phyloP scores from a whole-genome alignment of 1,139 yeast species.

The Pichia sp. region DNA sequence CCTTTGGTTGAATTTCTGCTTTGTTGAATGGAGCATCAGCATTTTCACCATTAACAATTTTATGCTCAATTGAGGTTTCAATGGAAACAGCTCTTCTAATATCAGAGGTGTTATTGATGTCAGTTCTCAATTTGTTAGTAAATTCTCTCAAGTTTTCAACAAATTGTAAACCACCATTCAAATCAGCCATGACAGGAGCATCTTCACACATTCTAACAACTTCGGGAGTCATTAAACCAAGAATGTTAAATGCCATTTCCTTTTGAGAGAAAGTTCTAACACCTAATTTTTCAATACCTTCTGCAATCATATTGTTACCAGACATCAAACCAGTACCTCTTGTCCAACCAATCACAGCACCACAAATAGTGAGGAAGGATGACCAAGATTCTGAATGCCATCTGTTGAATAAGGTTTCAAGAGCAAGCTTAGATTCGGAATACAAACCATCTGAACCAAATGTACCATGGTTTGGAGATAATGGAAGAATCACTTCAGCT shows the following conservation, averaged over 20 bases:
- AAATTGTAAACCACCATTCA: slow-evolving; percentile 97
- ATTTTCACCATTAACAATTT: slow-evolving; percentile 80
- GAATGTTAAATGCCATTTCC: slow-evolving; percentile 97
- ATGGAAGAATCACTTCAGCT: slow-evolving; percentile 92
- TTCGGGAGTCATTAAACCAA: slow-evolving; percentile 87
- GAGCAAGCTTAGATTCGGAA: slow-evolving; percentile 91
- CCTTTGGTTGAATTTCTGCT: slow-evolving; percentile 79
- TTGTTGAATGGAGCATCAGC: slow-evolving; percentile 82
- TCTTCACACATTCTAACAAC: slow-evolving; percentile 84
- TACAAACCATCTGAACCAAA: slow-evolving; percentile 97
- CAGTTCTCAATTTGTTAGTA: slow-evolving; percentile 73
- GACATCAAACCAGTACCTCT: slow-evolving; percentile 99
- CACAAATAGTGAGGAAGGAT: slow-evolving; percentile 88
- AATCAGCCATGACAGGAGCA: slow-evolving; percentile 93
- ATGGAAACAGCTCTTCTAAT: slow-evolving; percentile 92
- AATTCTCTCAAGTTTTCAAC: slow-evolving; percentile 86
- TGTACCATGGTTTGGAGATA: slow-evolving; percentile 98
- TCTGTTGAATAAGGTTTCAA: slow-evolving; percentile 95
- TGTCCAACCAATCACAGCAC: slow-evolving; percentile 99
- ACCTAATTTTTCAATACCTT: slow-evolving; percentile 91
- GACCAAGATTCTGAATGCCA: slow-evolving; percentile 99
- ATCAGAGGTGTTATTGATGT: slow-evolving; percentile 79
- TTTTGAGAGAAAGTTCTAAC: slow-evolving; percentile 97
- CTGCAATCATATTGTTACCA: slow-evolving; percentile 94
- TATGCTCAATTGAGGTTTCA: slow-evolving; percentile 89